Base-by-base conservation (phyloP, 768 basidiomycete genomes). In the Fibroporia radiculosa region DNA sequence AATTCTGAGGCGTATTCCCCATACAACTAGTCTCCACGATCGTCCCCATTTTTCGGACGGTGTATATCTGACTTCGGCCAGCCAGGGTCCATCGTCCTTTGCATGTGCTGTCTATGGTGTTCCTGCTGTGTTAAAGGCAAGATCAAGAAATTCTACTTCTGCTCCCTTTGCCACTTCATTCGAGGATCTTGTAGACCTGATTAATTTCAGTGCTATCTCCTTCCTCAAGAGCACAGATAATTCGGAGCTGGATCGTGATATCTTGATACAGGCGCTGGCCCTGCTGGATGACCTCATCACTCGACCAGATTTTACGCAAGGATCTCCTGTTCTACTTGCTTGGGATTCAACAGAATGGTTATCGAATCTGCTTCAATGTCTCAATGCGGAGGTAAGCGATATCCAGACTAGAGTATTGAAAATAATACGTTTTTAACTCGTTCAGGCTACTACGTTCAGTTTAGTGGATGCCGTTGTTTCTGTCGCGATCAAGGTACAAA, bases 261-360 rank as follows among this genome's bases (percentile, higher is more conserved):
- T 74, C 13, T 72, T 78, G 40, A 69, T 73, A n/a, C 69, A 69
- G 34, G 63, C 69, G 11, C 60, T 87, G 37, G 61, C 65, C 0
- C 62, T 86, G 10, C 62, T 85, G 27, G 67, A 70, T 50, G 67
- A 64, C 16, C 65, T 88, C 24, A 59, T 76, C 27, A 64, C 65
- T 26, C 64, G 74, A 48, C 57, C 76, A 26, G 65, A 66, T 26
- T 52, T 49, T 25, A 51, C 52, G 35, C 53, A 53, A 14, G 62
- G 68, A 2, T 51, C 60, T 2, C 49, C 70, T 1, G 54, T 67
- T 4, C 45, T 45, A 14, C 46, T 84, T 4, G 42, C 62, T 1
- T 91, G 88, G 88, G 60, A 79, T 34, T 79, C 87, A 4, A 56
- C 62, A 0, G 56, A 63, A 22, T 96, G 92, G 92, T 61, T 86